Conservation (phyloP, 495 filamentous ascomycete genomes). For the Filosporella fistucella region DNA sequence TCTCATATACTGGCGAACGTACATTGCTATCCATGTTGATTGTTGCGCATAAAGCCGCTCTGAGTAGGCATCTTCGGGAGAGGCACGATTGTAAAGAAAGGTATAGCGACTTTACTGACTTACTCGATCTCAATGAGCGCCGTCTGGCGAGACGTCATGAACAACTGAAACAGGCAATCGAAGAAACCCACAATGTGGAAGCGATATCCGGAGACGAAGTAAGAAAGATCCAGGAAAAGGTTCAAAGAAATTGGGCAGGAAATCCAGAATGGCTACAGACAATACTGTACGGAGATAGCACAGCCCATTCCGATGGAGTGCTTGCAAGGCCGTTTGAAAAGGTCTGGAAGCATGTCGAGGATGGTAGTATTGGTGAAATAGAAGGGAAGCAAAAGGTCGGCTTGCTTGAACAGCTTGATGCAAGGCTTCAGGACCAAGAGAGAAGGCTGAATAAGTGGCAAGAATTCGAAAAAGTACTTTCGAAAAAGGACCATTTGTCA, state of each 20-base stretch:
- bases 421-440: slow-evolving; percentile 54
- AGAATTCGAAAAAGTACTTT: slow-evolving; percentile 52
- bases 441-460: slow-evolving; percentile 67
- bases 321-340: slow-evolving; percentile 59
- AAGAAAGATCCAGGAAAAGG: slow-evolving; percentile 39
- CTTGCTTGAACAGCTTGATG: slow-evolving; percentile 58
- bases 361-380: slow-evolving; percentile 47
- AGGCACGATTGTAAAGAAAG: slow-evolving; percentile 49
- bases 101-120: slow-evolving; percentile 52
- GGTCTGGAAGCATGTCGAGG: slow-evolving; percentile 58
- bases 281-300: slow-evolving; percentile 59
- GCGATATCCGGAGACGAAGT: slow-evolving; percentile 33
- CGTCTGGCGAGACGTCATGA: slow-evolving; percentile 37
- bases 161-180: slow-evolving; percentile 26
- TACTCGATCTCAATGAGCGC: slow-evolving; percentile 47
- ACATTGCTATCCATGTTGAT: slow-evolving; percentile 59
- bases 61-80: slow-evolving; percentile 44
- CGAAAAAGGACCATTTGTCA: slow-evolving; percentile 20
- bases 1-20: slow-evolving; percentile 55
- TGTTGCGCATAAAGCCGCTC: slow-evolving; percentile 64
- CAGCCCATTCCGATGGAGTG: slow-evolving; percentile 54
- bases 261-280: slow-evolving; percentile 62
- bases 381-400: slow-evolving; percentile 35
- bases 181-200: neutral
- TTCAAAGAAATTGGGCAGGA: slow-evolving; percentile 72